These are phyloP conservation scores for Hericium alpestre DNA, from an alignment of 768 basidiomycete species.

Conservation along the genomic window DNA sequence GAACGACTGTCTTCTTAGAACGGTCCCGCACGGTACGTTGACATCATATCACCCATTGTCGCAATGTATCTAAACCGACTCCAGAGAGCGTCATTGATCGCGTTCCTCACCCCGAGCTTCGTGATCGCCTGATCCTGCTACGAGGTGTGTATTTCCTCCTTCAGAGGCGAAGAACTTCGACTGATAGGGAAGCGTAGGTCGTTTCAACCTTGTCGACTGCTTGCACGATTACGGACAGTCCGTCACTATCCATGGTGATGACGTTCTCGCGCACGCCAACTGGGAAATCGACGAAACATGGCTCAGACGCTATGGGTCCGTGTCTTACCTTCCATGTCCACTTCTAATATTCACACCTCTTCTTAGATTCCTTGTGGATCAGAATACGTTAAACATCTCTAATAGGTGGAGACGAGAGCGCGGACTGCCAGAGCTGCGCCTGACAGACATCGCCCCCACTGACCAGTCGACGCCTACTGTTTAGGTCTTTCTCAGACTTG, in stretches of 20 bases:
- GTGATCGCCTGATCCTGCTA: slow-evolving; percentile 84
- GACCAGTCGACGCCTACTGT: slow-evolving; percentile 4
- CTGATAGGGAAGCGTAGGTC: slow-evolving; percentile 31
- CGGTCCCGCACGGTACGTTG: slow-evolving; percentile 66
- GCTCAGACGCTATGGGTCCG: slow-evolving; percentile 74
- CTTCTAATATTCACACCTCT: background rate
- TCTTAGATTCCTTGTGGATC: slow-evolving; percentile 69
- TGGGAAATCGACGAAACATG: slow-evolving; percentile 87
- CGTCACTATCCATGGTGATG: slow-evolving; percentile 78
- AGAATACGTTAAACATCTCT: slow-evolving; percentile 51
- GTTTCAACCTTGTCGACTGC: slow-evolving; percentile 73
- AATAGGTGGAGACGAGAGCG: slow-evolving; percentile 87
- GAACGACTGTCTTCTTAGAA: slow-evolving; percentile 25
- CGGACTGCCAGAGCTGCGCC: slow-evolving; percentile 62
- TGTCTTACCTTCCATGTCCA: slow-evolving; percentile 2
- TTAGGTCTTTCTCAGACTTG: background rate
- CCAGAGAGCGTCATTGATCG: slow-evolving; percentile 86
- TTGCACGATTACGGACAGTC: slow-evolving; percentile 60
- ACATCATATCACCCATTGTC: slow-evolving; percentile 10
- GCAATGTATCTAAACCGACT: slow-evolving; percentile 2
- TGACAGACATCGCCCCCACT: slow-evolving; percentile 36
- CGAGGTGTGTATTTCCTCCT: slow-evolving; percentile 41
- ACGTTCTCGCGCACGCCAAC: slow-evolving; percentile 78
- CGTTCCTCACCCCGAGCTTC: slow-evolving; percentile 78
- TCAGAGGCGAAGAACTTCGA: no score